A percentile compares a stretch with the other conserved stretches of the same genome.
phyloP scores from a whole-genome alignment of 495 filamentous ascomycete genomes.

The Astrothelium subdiscretum region DNA sequence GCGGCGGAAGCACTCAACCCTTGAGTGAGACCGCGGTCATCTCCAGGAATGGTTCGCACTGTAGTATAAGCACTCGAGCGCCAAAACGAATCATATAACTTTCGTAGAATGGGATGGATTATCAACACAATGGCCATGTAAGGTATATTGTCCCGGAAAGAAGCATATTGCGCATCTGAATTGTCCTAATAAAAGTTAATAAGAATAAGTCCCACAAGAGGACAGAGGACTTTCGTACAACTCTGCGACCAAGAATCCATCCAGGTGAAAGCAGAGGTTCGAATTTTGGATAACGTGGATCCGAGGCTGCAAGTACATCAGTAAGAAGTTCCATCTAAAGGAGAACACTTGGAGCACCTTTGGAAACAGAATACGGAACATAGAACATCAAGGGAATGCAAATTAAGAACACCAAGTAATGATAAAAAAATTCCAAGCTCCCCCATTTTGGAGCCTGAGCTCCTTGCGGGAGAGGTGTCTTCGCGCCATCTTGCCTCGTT shows the following conservation, averaged over 20 bases:
- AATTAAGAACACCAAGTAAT: constrained; percentile 58
- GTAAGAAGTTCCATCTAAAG: background rate
- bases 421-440: constrained; percentile 75
- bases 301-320: constrained; percentile 45
- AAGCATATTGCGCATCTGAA: constrained; percentile 79
- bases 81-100: constrained; percentile 46
- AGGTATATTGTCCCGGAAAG: constrained; percentile 77
- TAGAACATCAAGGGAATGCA: constrained; percentile 86
- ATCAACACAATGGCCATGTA: constrained; percentile 59
- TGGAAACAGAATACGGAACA: constrained; percentile 71
- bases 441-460: constrained; percentile 60
- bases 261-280: constrained; percentile 59
- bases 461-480: constrained; percentile 22
- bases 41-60: constrained; percentile 10
- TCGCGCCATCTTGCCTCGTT: constrained; percentile 27
- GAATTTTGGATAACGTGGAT: constrained; percentile 72
- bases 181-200: constrained; percentile 49
- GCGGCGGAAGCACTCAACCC: constrained; percentile 31
- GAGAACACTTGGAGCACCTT: constrained; percentile 37
- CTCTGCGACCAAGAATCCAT: constrained; percentile 91
- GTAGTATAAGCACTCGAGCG: constrained; percentile 19
- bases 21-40: constrained; percentile 9
- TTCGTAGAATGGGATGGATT: constrained; percentile 67
- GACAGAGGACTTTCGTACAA: constrained; percentile 34
- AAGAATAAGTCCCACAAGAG: constrained; percentile 24